A percentile compares a stretch with the other conserved stretches of the same genome.
These are phyloP conservation scores for Nelumbo lutea DNA, from an alignment of 164 flowering plant genomes.

Conservation along the genomic window DNA sequence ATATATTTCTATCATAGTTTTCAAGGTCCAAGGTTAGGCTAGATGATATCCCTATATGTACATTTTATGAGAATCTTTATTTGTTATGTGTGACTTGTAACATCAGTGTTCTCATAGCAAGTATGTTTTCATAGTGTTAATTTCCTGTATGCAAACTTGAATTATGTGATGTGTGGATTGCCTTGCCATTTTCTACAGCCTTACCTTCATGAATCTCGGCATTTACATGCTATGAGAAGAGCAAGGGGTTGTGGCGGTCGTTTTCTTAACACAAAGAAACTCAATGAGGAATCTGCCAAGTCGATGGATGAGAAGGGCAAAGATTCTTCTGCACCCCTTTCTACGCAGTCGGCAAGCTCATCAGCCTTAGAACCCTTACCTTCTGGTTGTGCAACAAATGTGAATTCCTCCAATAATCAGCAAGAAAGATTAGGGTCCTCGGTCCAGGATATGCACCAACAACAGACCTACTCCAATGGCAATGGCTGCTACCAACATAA, in stretches of 20 bases:
- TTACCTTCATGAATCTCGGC: constrained; percentile 94
- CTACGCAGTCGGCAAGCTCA: constrained; percentile 33
- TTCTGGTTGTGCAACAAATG: constrained; percentile 24
- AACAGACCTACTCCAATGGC: constrained; percentile 20
- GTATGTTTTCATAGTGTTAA: no score
- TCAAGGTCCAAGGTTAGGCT: no score
- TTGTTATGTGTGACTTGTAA: no score
- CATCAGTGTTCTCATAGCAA: no score
- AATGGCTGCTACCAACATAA: constrained; percentile 27
- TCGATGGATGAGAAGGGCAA: constrained; percentile 22
- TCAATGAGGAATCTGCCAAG: constrained; percentile 23
- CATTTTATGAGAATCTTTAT: no score
- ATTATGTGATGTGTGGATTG: background rate
- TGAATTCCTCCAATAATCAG: constrained; percentile 27
- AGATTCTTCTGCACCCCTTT: constrained; percentile 19
- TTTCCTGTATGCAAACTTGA: no score
- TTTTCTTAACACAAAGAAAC: constrained; percentile 71
- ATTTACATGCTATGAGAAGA: constrained; percentile 88
- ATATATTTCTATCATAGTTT: no score
- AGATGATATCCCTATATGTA: no score
- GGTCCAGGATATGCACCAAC: constrained; percentile 11
- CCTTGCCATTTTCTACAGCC: constrained; percentile 44
- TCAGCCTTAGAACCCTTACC: constrained; percentile 43
- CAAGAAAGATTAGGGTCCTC: constrained; percentile 24
- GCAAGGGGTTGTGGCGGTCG: constrained; percentile 86